Percentiles rank a stretch among this genome's conserved stretches.
Conservation (phyloP, 75 land plant genomes). For the Azolla pinnata region DNA sequence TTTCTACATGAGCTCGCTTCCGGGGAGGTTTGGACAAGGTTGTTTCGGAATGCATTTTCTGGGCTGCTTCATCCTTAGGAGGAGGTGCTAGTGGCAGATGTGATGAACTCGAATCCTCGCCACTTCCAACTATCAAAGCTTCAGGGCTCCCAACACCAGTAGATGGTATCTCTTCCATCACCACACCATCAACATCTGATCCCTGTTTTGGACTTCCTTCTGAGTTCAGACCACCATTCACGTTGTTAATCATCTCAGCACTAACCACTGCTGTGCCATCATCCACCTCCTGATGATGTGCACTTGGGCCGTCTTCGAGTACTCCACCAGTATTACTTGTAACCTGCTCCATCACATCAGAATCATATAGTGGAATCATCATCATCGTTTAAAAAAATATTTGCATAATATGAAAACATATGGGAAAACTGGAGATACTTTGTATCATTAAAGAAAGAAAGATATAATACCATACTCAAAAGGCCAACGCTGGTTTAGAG, state of each 20-base stretch:
- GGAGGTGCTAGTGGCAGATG: conserved; percentile 21
- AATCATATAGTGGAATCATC: background rate
- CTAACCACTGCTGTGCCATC: conserved; percentile 37
- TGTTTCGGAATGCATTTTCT: background rate
- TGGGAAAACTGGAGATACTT: background rate
- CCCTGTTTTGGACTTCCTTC: conserved; percentile 55
- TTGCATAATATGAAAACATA: background rate
- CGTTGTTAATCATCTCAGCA: conserved; percentile 26
- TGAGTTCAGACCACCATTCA: conserved; percentile 28
- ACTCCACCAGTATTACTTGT: conserved; percentile 31
- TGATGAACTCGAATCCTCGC: conserved; percentile 12
- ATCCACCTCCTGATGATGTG: conserved; percentile 36
- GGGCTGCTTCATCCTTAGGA: background rate
- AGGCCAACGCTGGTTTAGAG: too few relatives aligned
- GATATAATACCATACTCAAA: too few relatives aligned
- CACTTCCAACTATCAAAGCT: too few relatives aligned
- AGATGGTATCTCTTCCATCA: conserved; percentile 36
- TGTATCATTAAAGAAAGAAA: too few relatives aligned
- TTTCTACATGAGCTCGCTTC: conserved; percentile 1
- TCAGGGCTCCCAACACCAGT: conserved; percentile 38
- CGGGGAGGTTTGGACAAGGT: background rate
- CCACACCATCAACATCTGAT: conserved; percentile 35
- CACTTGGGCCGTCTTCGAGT: conserved; percentile 37
- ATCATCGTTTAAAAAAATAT: background rate
- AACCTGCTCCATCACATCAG: too few relatives aligned